Conservation (phyloP, 352 stramenopile genomes). For the Globisporangium emineosum region DNA sequence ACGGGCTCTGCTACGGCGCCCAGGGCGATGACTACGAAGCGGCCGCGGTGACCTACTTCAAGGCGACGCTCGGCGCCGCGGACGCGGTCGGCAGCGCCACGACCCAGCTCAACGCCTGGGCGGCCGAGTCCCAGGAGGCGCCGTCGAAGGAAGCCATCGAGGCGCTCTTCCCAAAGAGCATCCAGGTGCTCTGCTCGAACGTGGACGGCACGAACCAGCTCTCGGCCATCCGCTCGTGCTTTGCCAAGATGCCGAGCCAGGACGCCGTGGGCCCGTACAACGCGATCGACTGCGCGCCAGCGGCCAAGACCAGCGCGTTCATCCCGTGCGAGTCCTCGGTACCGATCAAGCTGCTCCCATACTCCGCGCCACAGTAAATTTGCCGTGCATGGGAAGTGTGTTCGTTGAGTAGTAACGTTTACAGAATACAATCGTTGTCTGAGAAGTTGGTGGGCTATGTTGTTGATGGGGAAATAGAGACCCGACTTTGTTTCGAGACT, state of each 20-base stretch:
- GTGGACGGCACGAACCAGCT: constrained; percentile 54
- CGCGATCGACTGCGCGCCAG: constrained; percentile 46
- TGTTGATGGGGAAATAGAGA: neutral
- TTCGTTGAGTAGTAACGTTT: neutral
- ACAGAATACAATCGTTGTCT: neutral
- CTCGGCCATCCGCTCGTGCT: constrained; percentile 66
- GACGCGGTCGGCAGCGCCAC: constrained; percentile 32
- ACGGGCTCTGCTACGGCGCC: constrained; percentile 72
- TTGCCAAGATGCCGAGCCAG: constrained; percentile 36
- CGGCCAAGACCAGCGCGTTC: constrained; percentile 38
- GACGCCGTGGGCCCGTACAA: constrained; percentile 32
- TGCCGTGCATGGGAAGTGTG: neutral
- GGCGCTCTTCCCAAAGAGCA: constrained; percentile 52
- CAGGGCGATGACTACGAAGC: constrained; percentile 43
- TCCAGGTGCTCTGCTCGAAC: constrained; percentile 62
- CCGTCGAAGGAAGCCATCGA: constrained; percentile 33
- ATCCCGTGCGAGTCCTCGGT: constrained; percentile 36
- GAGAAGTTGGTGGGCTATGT: neutral
- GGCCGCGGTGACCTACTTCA: constrained; percentile 60
- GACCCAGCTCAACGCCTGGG: constrained; percentile 50
- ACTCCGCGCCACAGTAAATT: constrained; percentile 29
- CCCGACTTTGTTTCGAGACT: no score
- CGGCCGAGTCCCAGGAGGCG: constrained; percentile 29
- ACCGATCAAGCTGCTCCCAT: constrained; percentile 42
- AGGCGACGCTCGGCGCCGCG: constrained; percentile 45